Conservation (phyloP, 1,284 basidiomycete species). For the Cryptococcus jaspeensis region DNA sequence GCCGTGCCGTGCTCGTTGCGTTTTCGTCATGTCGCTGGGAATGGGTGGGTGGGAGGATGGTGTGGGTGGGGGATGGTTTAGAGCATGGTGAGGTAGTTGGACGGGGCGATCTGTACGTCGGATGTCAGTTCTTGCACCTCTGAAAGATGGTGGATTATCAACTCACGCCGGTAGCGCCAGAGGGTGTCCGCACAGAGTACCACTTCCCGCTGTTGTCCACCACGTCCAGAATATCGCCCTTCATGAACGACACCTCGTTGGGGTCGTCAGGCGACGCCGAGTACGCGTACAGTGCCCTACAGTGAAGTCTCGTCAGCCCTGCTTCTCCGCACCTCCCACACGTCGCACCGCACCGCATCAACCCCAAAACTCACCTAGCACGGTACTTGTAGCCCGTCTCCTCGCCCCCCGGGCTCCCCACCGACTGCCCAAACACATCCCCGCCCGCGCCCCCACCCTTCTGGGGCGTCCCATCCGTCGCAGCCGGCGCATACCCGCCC, state of each 20-base stretch:
- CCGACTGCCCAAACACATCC: background rate
- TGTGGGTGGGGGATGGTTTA: slow-evolving; percentile 5
- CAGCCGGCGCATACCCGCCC: slow-evolving; percentile 32
- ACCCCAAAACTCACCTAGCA: slow-evolving; percentile 22
- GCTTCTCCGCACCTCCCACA: too few species aligned
- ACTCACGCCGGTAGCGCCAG: slow-evolving; percentile 71
- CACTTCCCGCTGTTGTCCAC: slow-evolving; percentile 90
- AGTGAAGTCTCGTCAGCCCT: background rate
- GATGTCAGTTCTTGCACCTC: background rate
- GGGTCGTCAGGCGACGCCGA: slow-evolving; percentile 90
- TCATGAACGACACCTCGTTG: slow-evolving; percentile 90
- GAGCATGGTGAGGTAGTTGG: slow-evolving; percentile 45
- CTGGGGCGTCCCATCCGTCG: slow-evolving; percentile 32
- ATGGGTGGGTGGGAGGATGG: background rate
- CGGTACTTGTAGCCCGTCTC: slow-evolving; percentile 22
- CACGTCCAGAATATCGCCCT: slow-evolving; percentile 92
- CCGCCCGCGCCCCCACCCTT: slow-evolving; percentile 8
- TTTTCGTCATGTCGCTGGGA: slow-evolving; percentile 10
- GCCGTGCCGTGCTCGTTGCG: background rate
- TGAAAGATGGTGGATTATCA: too few species aligned
- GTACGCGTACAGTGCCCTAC: slow-evolving; percentile 59
- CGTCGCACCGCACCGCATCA: too few species aligned
- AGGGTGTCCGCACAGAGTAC: slow-evolving; percentile 88
- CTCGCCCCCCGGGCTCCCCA: slow-evolving; percentile 7
- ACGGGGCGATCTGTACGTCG: slow-evolving; percentile 40